Percentiles rank a stretch among this genome's conserved stretches.
Evolutionary conservation across 371 early-diverging fungal species (phyloP).

Genomic region (Apophysomyces elegans): DNA sequence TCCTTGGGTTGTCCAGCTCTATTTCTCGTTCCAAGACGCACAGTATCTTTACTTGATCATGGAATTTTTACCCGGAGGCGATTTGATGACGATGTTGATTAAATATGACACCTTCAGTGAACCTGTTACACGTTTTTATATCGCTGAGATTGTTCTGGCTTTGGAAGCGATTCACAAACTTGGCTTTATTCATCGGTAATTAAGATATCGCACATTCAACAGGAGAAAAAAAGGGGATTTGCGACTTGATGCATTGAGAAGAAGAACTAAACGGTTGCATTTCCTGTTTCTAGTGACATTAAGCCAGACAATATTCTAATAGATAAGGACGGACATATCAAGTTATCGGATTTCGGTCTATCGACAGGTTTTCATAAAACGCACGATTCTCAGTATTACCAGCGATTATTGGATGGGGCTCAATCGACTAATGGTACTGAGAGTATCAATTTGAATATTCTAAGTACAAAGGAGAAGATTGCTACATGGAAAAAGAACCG

Average conservation of each 20-base stretch:
- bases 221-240: no score
- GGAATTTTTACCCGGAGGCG: slow-evolving; percentile 98
- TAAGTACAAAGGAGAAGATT: slow-evolving; percentile 73
- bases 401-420: slow-evolving; percentile 70
- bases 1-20: slow-evolving; percentile 98
- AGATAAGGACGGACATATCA: slow-evolving; percentile 86
- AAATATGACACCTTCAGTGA: slow-evolving; percentile 96
- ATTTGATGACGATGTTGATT: slow-evolving; percentile 98
- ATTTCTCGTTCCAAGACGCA: slow-evolving; percentile 95
- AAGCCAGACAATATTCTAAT: slow-evolving; percentile 91
- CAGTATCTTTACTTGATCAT: slow-evolving; percentile 94
- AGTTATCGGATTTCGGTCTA: slow-evolving; percentile 96
- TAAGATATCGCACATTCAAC: no score
- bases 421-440: slow-evolving; percentile 58
- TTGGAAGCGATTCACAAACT: slow-evolving; percentile 95
- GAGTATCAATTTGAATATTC: slow-evolving; percentile 83
- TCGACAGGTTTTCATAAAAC: slow-evolving; percentile 98
- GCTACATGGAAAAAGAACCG: slow-evolving; percentile 98
- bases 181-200: slow-evolving; percentile 96
- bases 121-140: slow-evolving; percentile 97
- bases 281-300: slow-evolving; percentile 68
- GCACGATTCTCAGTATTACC: slow-evolving; percentile 95
- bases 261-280: no score
- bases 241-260: no score
- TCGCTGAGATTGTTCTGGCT: slow-evolving; percentile 96